Base-by-base conservation (phyloP, 352 stramenopile species). In the Globisporangium solare region DNA sequence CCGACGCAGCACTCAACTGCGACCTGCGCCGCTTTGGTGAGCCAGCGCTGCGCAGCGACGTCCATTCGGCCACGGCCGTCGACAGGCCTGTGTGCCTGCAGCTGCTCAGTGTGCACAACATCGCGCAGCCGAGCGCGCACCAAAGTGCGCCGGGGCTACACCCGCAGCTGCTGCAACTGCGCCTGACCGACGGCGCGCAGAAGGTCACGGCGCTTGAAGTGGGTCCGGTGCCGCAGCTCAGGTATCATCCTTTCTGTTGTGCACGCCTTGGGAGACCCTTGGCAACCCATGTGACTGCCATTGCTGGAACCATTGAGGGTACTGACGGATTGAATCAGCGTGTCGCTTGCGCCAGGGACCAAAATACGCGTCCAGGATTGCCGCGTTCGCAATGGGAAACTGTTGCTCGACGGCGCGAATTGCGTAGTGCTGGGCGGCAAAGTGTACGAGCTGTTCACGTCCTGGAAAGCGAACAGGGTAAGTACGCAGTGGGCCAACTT, bases 381-480 rank as follows among this genome's bases (percentile, higher is more conserved):
- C 27, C 24, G 4, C 11, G 49, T 61, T 12, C 42, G 54, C 24
- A 61, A 61, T 43, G 54, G 54, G 17, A 61, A 61, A 35, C 39
- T 61, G 4, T 27, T 61, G 45, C 17, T 64, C 32, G 32, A 51
- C 3, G 45, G 24, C 18, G 20, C 3, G 18, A 64, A 52, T 46
- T 54, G 31, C 51, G 11, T 6, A 12, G 58, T 64, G 27, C 22
- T 64, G 8, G 58, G 58, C 24, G 51, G 51, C 15, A 32, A 41
- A 62, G 58, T 64, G 49, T 31, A 56, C 17, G 51, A 39, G 18
- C 49, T 60, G 22, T 60, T 49, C 35, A 47, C 42, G n/a, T 60
- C 51, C 10, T 64, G 58, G 58, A 64, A 64, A 41, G 53, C 58
- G 15, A 59, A 60, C 32, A 64, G n/a, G n/a, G n/a, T n/a, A 64